phyloP scores from a whole-genome alignment of 495 filamentous ascomycete species.

The Trichodelitschia bisporula region DNA sequence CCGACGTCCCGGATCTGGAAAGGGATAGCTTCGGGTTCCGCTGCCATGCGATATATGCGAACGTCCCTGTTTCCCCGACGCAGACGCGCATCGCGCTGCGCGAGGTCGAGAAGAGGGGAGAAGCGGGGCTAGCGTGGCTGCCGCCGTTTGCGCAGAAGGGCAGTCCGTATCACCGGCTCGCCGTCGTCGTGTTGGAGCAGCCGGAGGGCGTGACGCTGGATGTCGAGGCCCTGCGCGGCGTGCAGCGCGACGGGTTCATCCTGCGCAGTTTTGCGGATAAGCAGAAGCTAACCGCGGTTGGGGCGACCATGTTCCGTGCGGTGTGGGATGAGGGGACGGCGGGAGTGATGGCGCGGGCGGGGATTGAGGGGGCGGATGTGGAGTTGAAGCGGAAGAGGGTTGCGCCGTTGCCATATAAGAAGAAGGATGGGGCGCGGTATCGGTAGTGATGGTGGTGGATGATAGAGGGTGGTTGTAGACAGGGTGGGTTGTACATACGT shows the following conservation, averaged over 20 bases:
- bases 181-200: slow-evolving; percentile 67
- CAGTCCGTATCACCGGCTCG: slow-evolving; percentile 69
- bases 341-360: slow-evolving; percentile 61
- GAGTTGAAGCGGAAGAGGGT: slow-evolving; percentile 58
- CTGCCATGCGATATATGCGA: slow-evolving; percentile 64
- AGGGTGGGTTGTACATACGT: too few relatives aligned
- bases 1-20: slow-evolving; percentile 66
- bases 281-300: slow-evolving; percentile 44
- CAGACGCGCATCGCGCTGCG: slow-evolving; percentile 26
- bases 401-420: slow-evolving; percentile 22
- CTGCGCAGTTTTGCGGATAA: slow-evolving; percentile 46
- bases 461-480: too few relatives aligned
- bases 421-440: slow-evolving; percentile 14
- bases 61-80: slow-evolving; percentile 33
- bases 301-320: slow-evolving; percentile 65
- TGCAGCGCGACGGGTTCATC: slow-evolving; percentile 38
- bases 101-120: slow-evolving; percentile 25
- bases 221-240: slow-evolving; percentile 27
- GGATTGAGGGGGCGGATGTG: slow-evolving; percentile 48
- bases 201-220: slow-evolving; percentile 33
- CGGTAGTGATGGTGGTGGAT: too few relatives aligned
- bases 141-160: slow-evolving; percentile 76
- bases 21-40: slow-evolving; percentile 54
- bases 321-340: slow-evolving; percentile 72
- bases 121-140: slow-evolving; percentile 57